phyloP scores from a whole-genome alignment of 2,329 filamentous ascomycete species.

The Fragosphaeria purpurea region DNA sequence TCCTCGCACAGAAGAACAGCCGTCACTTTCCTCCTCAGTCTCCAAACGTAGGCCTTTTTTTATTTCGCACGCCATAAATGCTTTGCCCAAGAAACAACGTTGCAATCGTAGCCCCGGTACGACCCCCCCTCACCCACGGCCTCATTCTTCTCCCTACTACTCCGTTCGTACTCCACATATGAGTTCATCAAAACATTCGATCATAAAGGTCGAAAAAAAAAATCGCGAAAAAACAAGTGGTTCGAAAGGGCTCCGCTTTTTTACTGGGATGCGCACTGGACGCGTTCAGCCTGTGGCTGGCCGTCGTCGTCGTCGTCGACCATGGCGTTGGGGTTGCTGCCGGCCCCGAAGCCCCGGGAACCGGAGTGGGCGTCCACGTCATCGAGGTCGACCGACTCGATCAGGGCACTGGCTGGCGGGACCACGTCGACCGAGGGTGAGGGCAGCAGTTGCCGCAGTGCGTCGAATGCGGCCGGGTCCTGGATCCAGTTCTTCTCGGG shows the following conservation, averaged over 20 bases:
- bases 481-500: conserved; percentile 65
- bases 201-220: neutral
- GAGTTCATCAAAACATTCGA: no score
- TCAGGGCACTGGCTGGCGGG: conserved; percentile 78
- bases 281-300: conserved; percentile 64
- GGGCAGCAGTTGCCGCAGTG: conserved; percentile 78
- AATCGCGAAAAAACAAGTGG: neutral
- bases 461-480: conserved; percentile 60
- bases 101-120: no score
- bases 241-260: neutral
- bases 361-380: conserved; percentile 65
- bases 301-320: conserved; percentile 74
- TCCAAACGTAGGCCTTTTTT: neutral
- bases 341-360: conserved; percentile 47
- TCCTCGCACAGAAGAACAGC: no score
- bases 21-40: neutral
- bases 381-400: conserved; percentile 79
- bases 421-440: conserved; percentile 50
- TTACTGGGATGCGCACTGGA: conserved; percentile 83
- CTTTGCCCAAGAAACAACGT: neutral
- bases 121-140: no score
- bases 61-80: neutral
- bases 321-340: conserved; percentile 42
- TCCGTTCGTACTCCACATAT: no score
- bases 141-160: no score